Percentiles rank a stretch among this genome's conserved stretches.
Conservation (phyloP, 495 filamentous ascomycete genomes). For the Aspergillus olivimuriae region DNA sequence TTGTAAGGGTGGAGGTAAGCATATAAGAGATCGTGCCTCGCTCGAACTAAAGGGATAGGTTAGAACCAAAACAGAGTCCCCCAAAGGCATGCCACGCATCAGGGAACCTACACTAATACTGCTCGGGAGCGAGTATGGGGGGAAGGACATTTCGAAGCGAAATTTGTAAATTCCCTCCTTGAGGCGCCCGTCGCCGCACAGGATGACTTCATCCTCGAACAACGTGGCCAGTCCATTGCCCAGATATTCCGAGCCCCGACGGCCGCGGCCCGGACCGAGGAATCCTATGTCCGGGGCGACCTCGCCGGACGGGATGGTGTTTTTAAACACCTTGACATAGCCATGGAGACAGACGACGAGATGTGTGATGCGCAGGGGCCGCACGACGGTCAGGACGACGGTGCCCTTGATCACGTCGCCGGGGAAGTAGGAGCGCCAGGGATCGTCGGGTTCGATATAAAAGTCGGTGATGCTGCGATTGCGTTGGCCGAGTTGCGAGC, state of each 20-base stretch:
- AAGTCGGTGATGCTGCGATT: conserved; percentile 76
- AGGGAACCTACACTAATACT: conserved; percentile 76
- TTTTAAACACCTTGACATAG: conserved; percentile 81
- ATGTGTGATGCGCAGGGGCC: conserved; percentile 83
- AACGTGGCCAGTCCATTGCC: conserved; percentile 78
- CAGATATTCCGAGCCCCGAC: conserved; percentile 59
- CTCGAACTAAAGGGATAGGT: conserved; percentile 64
- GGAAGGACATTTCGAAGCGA: conserved; percentile 78
- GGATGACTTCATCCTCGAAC: conserved; percentile 84
- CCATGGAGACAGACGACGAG: conserved; percentile 83
- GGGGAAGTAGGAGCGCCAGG: conserved; percentile 76
- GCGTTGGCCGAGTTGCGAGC: conserved; percentile 55
- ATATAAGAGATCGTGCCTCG: conserved; percentile 88
- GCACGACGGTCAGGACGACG: conserved; percentile 74
- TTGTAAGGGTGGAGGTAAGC: conserved; percentile 81
- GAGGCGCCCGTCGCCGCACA: conserved; percentile 86
- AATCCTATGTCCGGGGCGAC: conserved; percentile 39
- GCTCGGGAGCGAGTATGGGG: conserved; percentile 75
- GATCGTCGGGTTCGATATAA: conserved; percentile 69
- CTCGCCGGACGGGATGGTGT: conserved; percentile 60
- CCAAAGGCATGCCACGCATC: too few relatives aligned
- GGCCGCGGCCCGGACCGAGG: conserved; percentile 47
- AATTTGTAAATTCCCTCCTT: conserved; percentile 86
- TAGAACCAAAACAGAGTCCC: background rate
- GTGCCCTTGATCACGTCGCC: conserved; percentile 63